phyloP scores from a whole-genome alignment of 345 rosid species.

The Lepidium didymum region DNA sequence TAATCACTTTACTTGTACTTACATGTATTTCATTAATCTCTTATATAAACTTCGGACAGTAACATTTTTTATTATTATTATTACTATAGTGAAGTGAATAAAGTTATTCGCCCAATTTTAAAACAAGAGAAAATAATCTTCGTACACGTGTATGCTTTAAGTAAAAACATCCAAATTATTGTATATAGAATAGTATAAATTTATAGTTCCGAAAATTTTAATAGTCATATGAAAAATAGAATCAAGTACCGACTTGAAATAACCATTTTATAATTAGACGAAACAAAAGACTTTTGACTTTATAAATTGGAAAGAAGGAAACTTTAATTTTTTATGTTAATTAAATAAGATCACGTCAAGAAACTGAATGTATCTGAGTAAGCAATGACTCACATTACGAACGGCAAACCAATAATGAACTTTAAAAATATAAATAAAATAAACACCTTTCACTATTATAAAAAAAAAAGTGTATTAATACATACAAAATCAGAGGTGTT shows the following conservation, averaged over 20 bases:
- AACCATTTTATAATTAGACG: not conserved
- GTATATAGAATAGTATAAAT: no score
- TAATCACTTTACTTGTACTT: constrained; percentile 12
- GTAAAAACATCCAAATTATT: not conserved
- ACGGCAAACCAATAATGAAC: constrained; percentile 10
- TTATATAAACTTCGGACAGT: not conserved
- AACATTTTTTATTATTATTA: not conserved
- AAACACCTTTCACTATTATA: not conserved
- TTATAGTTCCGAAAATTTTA: no score
- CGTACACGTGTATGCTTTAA: not conserved
- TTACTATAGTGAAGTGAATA: not conserved
- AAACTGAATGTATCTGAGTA: constrained; percentile 7
- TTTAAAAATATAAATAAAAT: not conserved
- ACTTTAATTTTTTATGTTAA: not conserved
- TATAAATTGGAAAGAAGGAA: not conserved
- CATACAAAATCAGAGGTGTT: not conserved
- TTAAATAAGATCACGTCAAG: constrained; percentile 15
- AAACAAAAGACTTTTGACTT: not conserved
- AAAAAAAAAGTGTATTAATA: not conserved
- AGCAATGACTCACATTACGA: constrained; percentile 25
- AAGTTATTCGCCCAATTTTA: not conserved
- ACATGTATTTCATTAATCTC: not conserved
- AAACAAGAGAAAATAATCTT: not conserved
- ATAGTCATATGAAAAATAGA: no score
- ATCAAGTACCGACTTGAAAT: not conserved